Evolutionary conservation across 1,284 basidiomycete genomes (phyloP).

Genomic region (Amylostereum chailletii): DNA sequence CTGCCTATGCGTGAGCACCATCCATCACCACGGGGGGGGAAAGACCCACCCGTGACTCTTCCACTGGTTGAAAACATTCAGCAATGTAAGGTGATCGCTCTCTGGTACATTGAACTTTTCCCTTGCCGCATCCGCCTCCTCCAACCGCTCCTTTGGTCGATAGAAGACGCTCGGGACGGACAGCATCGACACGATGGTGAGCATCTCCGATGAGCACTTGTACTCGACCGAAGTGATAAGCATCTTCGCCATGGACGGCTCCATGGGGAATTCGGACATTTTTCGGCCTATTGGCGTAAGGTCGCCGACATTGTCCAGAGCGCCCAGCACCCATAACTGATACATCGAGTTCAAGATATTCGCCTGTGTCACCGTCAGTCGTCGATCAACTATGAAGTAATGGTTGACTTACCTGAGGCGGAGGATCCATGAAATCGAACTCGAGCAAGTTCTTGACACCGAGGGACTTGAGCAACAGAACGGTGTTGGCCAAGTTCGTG

Average conservation of each 20-base stretch:
- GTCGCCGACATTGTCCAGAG: constrained; percentile 96
- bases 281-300: constrained; percentile 87
- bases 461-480: constrained; percentile 95
- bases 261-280: constrained; percentile 99
- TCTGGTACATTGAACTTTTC: constrained; percentile 99
- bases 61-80: constrained; percentile 99
- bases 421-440: constrained; percentile 99
- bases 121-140: constrained; percentile 92
- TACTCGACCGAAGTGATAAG: constrained; percentile 93
- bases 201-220: constrained; percentile 89
- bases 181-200: constrained; percentile 98
- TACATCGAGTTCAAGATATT: constrained; percentile 99
- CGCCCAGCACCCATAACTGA: constrained; percentile 97
- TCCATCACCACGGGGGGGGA: background rate
- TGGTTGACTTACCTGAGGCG: constrained; percentile 71
- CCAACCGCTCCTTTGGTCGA: constrained; percentile 89
- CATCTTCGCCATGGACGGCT: constrained; percentile 98
- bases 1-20: constrained; percentile 25
- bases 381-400: constrained; percentile 39
- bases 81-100: constrained; percentile 90
- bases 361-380: constrained; percentile 36
- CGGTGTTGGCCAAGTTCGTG: constrained; percentile 89
- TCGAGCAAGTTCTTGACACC: constrained; percentile 96
- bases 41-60: constrained; percentile 77
- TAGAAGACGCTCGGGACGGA: constrained; percentile 97